These are phyloP conservation scores for Colletotrichum graminicola DNA, from an alignment of 2,329 filamentous ascomycete genomes.

Conservation along the genomic window DNA sequence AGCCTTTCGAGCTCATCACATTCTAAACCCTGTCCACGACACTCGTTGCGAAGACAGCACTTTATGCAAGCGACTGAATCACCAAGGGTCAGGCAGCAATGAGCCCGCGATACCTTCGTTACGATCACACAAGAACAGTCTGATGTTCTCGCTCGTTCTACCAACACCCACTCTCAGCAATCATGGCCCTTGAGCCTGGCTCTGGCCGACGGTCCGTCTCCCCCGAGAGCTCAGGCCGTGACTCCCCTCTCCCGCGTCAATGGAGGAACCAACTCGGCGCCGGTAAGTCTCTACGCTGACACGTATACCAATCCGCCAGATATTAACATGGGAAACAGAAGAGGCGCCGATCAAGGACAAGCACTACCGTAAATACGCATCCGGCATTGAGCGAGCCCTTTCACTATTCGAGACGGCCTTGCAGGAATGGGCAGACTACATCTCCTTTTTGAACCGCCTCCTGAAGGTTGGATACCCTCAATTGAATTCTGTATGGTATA, in stretches of 20 bases:
- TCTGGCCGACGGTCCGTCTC: slow-evolving; percentile 72
- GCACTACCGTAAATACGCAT: slow-evolving; percentile 87
- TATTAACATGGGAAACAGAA: slow-evolving; percentile 55
- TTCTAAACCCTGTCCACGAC: slow-evolving; percentile 15
- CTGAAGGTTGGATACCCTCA: slow-evolving; percentile 76
- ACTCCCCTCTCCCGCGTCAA: slow-evolving; percentile 80
- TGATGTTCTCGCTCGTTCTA: slow-evolving; percentile 39
- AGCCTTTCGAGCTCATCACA: slow-evolving; percentile 38
- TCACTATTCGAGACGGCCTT: slow-evolving; percentile 91
- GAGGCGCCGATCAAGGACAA: slow-evolving; percentile 71
- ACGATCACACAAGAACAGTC: slow-evolving; percentile 25
- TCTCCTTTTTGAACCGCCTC: slow-evolving; percentile 92
- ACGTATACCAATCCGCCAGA: slow-evolving; percentile 11
- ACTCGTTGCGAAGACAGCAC: slow-evolving; percentile 42
- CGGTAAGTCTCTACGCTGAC: slow-evolving; percentile 65
- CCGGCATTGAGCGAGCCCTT: slow-evolving; percentile 87
- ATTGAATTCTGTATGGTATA: not conserved
- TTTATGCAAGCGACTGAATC: slow-evolving; percentile 6
- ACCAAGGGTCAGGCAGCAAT: slow-evolving; percentile 44
- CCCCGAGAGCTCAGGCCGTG: slow-evolving; percentile 86
- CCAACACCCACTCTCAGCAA: slow-evolving; percentile 45
- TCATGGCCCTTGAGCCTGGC: slow-evolving; percentile 74
- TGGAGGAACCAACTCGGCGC: slow-evolving; percentile 82
- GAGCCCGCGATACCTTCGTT: slow-evolving; percentile 43
- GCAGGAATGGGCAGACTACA: slow-evolving; percentile 99